These are phyloP conservation scores for Schwanniomyces polymorphus DNA, from an alignment of 805 yeast species.

Conservation along the genomic window DNA sequence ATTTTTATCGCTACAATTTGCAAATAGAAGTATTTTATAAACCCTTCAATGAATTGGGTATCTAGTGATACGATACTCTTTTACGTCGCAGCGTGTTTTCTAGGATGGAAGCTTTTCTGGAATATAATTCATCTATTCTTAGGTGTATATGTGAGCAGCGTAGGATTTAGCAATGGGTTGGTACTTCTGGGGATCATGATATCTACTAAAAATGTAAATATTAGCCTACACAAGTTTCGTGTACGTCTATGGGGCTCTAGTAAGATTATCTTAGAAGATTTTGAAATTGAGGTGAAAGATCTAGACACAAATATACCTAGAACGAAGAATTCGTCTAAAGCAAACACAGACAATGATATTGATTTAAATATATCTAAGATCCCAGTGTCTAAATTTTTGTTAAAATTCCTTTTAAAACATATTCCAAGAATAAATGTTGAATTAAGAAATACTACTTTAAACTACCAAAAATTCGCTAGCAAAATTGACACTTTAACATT, in stretches of 20 bases:
- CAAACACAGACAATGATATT: neutral
- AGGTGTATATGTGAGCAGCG: slow-evolving; percentile 33
- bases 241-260: slow-evolving; percentile 41
- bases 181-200: slow-evolving; percentile 31
- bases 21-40: neutral
- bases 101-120: slow-evolving; percentile 32
- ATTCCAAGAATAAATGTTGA: slow-evolving; percentile 24
- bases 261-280: slow-evolving; percentile 28
- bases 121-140: slow-evolving; percentile 22
- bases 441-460: slow-evolving; percentile 8
- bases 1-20: too few relatives aligned
- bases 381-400: slow-evolving; percentile 16
- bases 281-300: slow-evolving; percentile 9
- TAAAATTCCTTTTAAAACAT: slow-evolving; percentile 13
- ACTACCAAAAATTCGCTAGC: slow-evolving; percentile 3
- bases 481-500: slow-evolving; percentile 20
- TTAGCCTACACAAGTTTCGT: slow-evolving; percentile 23
- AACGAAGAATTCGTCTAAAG: neutral
- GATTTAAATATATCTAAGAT: slow-evolving; percentile 2
- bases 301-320: neutral
- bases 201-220: slow-evolving; percentile 6
- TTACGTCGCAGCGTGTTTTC: neutral
- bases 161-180: slow-evolving; percentile 39
- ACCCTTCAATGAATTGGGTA: neutral
- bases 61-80: neutral